Percentiles rank a stretch among this genome's conserved stretches.
phyloP scores from a whole-genome alignment of 2,329 filamentous ascomycete species.

The Monascus ruber region DNA sequence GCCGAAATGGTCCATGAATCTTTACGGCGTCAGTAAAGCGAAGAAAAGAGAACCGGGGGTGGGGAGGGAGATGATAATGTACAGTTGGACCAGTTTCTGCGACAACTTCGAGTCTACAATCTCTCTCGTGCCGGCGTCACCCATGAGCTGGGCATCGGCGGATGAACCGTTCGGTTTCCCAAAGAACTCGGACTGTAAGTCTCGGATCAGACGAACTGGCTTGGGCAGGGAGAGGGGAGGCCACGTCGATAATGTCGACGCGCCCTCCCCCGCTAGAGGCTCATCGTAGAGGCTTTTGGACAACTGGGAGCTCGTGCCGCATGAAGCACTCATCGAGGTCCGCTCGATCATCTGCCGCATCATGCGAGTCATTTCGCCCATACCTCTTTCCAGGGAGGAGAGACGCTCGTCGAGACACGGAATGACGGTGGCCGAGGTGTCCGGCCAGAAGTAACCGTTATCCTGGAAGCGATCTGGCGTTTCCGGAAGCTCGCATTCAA shows the following conservation, averaged over 20 bases:
- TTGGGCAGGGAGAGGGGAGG: conserved; percentile 14
- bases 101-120: conserved; percentile 21
- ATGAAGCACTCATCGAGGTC: conserved; percentile 8
- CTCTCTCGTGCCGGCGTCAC: conserved; percentile 16
- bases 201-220: conserved; percentile 20
- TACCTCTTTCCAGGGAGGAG: conserved; percentile 19
- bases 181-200: conserved; percentile 22
- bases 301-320: conserved; percentile 8
- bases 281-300: conserved; percentile 15
- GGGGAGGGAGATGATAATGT: conserved; percentile 1
- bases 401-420: conserved; percentile 24
- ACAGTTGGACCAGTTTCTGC: conserved; percentile 21
- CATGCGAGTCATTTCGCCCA: conserved; percentile 24
- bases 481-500: conserved; percentile 24
- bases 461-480: conserved; percentile 23
- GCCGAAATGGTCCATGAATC: conserved; percentile 23
- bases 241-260: conserved; percentile 1
- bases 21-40: conserved; percentile 2
- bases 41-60: not conserved
- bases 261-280: conserved; percentile 9
- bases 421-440: conserved; percentile 17
- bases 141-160: conserved; percentile 12
- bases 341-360: conserved; percentile 21
- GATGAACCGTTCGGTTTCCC: conserved; percentile 14
- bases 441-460: conserved; percentile 18